A percentile compares a stretch with the other conserved stretches of the same genome.
Conservation (phyloP, 495 filamentous ascomycete genomes). For the Neurospora pannonica region DNA sequence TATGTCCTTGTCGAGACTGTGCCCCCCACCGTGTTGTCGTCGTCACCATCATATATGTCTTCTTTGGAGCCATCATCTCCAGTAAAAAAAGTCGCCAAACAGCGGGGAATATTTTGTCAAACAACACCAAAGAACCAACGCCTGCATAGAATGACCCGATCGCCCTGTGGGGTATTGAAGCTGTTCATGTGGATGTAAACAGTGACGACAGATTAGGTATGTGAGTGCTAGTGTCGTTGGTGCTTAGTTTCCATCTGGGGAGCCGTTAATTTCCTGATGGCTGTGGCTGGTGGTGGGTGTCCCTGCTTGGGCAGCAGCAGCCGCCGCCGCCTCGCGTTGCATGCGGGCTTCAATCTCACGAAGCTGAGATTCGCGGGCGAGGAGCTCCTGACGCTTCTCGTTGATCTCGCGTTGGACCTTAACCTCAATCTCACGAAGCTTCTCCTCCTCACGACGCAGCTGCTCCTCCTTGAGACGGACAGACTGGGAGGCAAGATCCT, state of each 20-base stretch:
- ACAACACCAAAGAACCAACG: constrained; percentile 30
- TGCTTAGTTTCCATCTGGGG: constrained; percentile 31
- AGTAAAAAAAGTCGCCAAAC: constrained; percentile 17
- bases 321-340: constrained; percentile 43
- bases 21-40: constrained; percentile 4
- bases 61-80: constrained; percentile 18
- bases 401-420: constrained; percentile 99
- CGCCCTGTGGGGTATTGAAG: constrained; percentile 7
- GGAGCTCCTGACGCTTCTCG: constrained; percentile 96
- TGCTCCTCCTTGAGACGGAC: constrained; percentile 99
- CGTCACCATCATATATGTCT: constrained; percentile 16
- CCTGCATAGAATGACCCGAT: constrained; percentile 21
- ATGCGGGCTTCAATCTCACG: constrained; percentile 74
- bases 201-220: constrained; percentile 5
- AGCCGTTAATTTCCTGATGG: constrained; percentile 36
- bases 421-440: constrained; percentile 95
- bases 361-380: constrained; percentile 95
- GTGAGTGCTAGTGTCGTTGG: background rate
- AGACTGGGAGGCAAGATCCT: constrained; percentile 91
- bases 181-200: constrained; percentile 14
- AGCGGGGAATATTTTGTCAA: constrained; percentile 29
- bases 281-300: constrained; percentile 21
- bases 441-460: constrained; percentile 97
- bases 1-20: background rate
- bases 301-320: constrained; percentile 17